Conservation (phyloP, 805 yeast species). For the Kazachstania kunashirensis region DNA sequence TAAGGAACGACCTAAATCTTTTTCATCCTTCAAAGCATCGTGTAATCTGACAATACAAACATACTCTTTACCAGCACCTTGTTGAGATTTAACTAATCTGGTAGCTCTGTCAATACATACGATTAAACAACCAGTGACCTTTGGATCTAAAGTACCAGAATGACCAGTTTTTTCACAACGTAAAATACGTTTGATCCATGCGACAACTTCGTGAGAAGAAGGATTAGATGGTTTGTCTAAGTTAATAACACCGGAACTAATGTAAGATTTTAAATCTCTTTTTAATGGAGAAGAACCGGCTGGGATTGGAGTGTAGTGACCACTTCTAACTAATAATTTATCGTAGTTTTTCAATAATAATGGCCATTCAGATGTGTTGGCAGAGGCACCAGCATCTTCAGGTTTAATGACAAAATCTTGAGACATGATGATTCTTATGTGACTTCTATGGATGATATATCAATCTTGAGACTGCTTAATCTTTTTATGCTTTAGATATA, state of each 20-base stretch:
- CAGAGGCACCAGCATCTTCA: slow-evolving; percentile 63
- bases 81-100: slow-evolving; percentile 94
- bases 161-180: slow-evolving; percentile 98
- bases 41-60: slow-evolving; percentile 95
- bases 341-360: slow-evolving; percentile 87
- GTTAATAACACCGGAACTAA: slow-evolving; percentile 92
- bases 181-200: slow-evolving; percentile 94
- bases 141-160: slow-evolving; percentile 97
- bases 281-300: slow-evolving; percentile 89
- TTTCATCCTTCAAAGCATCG: slow-evolving; percentile 83
- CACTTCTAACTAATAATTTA: slow-evolving; percentile 86
- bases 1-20: slow-evolving; percentile 74
- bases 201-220: slow-evolving; percentile 97
- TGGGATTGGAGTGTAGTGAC: slow-evolving; percentile 96
- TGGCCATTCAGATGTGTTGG: slow-evolving; percentile 93
- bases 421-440: slow-evolving; percentile 38
- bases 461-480: no score
- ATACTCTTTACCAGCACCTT: slow-evolving; percentile 99
- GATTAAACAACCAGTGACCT: slow-evolving; percentile 96
- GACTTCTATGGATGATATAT: background rate
- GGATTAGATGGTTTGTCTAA: slow-evolving; percentile 98
- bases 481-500: no score
- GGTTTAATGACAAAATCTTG: slow-evolving; percentile 81
- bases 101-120: slow-evolving; percentile 98
- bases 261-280: slow-evolving; percentile 83